These are phyloP conservation scores for Paraleonurus japonicus DNA, from an alignment of 257 asterid species.

Conservation along the genomic window DNA sequence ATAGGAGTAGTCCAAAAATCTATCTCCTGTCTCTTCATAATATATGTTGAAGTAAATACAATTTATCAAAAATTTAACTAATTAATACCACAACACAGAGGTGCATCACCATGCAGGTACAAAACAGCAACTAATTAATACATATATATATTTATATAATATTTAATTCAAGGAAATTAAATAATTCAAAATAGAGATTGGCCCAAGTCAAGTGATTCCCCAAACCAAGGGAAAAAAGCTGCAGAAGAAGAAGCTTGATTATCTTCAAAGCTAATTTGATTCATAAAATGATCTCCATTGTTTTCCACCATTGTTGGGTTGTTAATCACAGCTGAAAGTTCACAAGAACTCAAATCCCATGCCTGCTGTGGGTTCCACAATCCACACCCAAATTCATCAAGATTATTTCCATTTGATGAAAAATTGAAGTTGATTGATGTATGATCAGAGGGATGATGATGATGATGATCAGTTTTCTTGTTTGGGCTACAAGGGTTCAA, in stretches of 20 bases:
- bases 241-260: slow-evolving; percentile 34
- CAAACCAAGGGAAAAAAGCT: slow-evolving; percentile 42
- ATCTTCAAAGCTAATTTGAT: slow-evolving; percentile 6
- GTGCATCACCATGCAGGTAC: slow-evolving; percentile 27
- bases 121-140: not conserved
- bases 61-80: no score
- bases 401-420: slow-evolving; percentile 23
- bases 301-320: slow-evolving; percentile 27
- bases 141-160: slow-evolving; percentile 9
- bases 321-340: slow-evolving; percentile 64
- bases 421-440: slow-evolving; percentile 16
- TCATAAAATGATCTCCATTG: slow-evolving; percentile 9
- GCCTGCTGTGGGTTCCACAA: slow-evolving; percentile 41
- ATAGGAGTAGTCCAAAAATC: not conserved
- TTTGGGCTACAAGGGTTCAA: slow-evolving; percentile 48
- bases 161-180: no score
- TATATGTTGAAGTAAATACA: not conserved
- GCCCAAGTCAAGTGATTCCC: slow-evolving; percentile 54
- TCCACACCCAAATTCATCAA: slow-evolving; percentile 28
- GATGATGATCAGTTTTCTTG: slow-evolving; percentile 1
- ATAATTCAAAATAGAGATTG: slow-evolving; percentile 38
- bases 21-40: not conserved
- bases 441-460: not conserved
- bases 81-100: not conserved
- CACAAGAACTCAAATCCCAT: slow-evolving; percentile 59